These are phyloP conservation scores for Furcasterigmium sp. DNA, from an alignment of 2,329 filamentous ascomycete species.

Conservation along the genomic window DNA sequence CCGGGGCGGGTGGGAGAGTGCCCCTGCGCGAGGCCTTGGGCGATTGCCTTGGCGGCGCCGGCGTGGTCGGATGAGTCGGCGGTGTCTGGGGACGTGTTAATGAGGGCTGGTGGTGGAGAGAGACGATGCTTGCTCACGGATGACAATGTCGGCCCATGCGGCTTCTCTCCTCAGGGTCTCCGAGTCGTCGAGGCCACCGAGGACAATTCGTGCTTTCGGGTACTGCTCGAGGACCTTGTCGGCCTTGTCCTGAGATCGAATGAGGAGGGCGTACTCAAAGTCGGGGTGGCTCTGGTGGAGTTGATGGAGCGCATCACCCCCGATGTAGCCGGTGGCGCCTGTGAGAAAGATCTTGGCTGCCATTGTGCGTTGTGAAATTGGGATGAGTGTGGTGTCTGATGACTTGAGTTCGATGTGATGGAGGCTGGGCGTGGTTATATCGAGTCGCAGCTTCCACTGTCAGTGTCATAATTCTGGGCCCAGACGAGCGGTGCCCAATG, in stretches of 20 bases:
- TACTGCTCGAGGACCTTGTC: slow-evolving; percentile 12
- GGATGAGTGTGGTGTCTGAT: too few relatives aligned
- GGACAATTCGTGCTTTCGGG: slow-evolving; percentile 18
- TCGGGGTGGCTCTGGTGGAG: slow-evolving; percentile 10
- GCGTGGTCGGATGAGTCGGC: slow-evolving; percentile 42
- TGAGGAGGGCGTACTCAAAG: slow-evolving; percentile 11
- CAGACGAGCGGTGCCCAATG: too few relatives aligned
- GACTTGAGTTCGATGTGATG: too few relatives aligned
- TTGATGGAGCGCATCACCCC: slow-evolving; percentile 12
- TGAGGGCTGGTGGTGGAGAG: too few relatives aligned
- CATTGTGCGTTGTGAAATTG: too few relatives aligned
- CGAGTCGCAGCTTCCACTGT: too few relatives aligned
- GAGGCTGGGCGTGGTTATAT: too few relatives aligned
- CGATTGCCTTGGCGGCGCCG: slow-evolving; percentile 38
- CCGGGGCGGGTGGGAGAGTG: slow-evolving; percentile 38
- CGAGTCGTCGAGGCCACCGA: slow-evolving; percentile 26
- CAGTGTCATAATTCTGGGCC: too few relatives aligned
- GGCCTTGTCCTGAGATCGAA: slow-evolving; percentile 11
- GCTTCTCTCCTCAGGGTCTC: slow-evolving; percentile 21
- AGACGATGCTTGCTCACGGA: too few relatives aligned
- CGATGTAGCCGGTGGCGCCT: slow-evolving; percentile 16
- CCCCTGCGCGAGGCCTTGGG: slow-evolving; percentile 32
- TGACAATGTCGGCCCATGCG: slow-evolving; percentile 26
- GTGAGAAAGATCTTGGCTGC: slow-evolving; percentile 9
- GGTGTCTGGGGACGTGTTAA: too few relatives aligned